Conservation (phyloP, 805 yeast genomes). For the Groenewaldozyma tartarivorans region DNA sequence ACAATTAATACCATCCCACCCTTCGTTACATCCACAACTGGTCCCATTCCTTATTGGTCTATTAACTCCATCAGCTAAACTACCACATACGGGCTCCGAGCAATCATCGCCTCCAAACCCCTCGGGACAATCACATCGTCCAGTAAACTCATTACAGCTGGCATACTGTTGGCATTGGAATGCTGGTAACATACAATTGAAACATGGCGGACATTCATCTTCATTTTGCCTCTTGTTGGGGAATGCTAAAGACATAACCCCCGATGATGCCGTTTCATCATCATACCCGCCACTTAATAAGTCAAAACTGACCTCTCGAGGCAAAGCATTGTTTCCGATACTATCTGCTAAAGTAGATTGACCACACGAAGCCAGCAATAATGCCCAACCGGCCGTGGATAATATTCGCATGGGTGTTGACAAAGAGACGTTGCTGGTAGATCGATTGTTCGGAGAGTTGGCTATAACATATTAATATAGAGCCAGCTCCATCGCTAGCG, state of each 20-base stretch:
- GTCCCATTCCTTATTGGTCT: conserved; percentile 52
- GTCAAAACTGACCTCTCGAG: too few species aligned
- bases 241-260: too few species aligned
- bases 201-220: conserved; percentile 76
- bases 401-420: too few species aligned
- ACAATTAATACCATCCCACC: conserved; percentile 95
- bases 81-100: conserved; percentile 78
- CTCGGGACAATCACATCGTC: conserved; percentile 82
- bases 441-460: too few species aligned
- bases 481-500: too few species aligned
- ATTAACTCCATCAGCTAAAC: conserved; percentile 51
- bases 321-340: not conserved
- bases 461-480: too few species aligned
- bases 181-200: conserved; percentile 88
- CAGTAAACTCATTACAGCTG: conserved; percentile 76
- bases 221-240: conserved; percentile 7
- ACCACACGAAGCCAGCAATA: not conserved
- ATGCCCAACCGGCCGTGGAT: too few species aligned
- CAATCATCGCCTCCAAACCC: conserved; percentile 96
- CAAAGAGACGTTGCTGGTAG: too few species aligned
- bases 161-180: conserved; percentile 88
- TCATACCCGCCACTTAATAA: too few species aligned
- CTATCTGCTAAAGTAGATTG: not conserved
- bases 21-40: conserved; percentile 64
- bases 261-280: too few species aligned